phyloP scores from a whole-genome alignment of 208 protist genomes.

The Sergeia podlipaevii region DNA sequence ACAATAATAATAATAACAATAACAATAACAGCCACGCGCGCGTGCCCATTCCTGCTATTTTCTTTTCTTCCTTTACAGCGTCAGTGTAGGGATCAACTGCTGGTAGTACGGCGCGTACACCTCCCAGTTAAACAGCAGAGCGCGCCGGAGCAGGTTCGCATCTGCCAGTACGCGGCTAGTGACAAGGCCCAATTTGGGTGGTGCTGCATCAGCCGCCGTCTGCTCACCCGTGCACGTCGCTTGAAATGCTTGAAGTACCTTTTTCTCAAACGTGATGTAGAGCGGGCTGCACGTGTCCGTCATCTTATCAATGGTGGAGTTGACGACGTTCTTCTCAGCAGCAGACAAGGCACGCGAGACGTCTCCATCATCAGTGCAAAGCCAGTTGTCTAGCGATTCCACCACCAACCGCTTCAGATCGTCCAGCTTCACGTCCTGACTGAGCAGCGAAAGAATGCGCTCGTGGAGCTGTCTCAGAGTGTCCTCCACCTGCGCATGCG shows the following conservation, averaged over 20 bases:
- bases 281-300: slow-evolving; percentile 63
- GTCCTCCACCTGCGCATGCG: slow-evolving; percentile 24
- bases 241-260: slow-evolving; percentile 37
- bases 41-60: not conserved
- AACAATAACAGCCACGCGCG: slow-evolving; percentile 10
- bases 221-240: slow-evolving; percentile 19
- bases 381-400: slow-evolving; percentile 29
- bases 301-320: slow-evolving; percentile 73
- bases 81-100: slow-evolving; percentile 24
- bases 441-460: slow-evolving; percentile 44
- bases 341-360: too few species aligned
- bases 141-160: slow-evolving; percentile 28
- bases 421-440: slow-evolving; percentile 46
- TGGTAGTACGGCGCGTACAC: slow-evolving; percentile 65
- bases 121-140: slow-evolving; percentile 71
- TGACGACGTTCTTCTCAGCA: slow-evolving; percentile 38
- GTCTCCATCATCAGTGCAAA: slow-evolving; percentile 36
- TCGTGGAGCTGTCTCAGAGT: slow-evolving; percentile 49
- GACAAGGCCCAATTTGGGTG: slow-evolving; percentile 41
- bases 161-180: slow-evolving; percentile 36
- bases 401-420: slow-evolving; percentile 55
- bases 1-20: slow-evolving; percentile 22
- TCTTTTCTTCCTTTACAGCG: not conserved
- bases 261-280: slow-evolving; percentile 70
- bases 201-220: slow-evolving; percentile 14